phyloP scores from a whole-genome alignment of 805 yeast genomes.

The Lachancea thermotolerans region DNA sequence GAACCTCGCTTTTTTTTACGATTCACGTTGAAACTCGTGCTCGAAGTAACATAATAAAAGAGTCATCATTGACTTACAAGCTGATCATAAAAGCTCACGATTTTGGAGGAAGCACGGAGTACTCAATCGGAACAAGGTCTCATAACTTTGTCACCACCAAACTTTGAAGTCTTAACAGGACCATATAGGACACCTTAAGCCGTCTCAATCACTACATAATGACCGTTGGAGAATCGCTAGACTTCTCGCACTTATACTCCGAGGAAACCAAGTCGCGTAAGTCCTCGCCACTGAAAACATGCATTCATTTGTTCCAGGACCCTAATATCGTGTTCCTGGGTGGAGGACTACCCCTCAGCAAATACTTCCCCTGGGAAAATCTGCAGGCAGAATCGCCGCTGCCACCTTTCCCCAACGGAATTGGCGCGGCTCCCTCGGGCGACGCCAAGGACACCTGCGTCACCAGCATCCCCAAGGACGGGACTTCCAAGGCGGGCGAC shows the following conservation, averaged over 20 bases:
- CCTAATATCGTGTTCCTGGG: slow-evolving; percentile 85
- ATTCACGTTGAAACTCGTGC: no score
- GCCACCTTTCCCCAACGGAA: slow-evolving; percentile 75
- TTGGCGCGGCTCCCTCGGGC: slow-evolving; percentile 49
- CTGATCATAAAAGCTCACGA: no score
- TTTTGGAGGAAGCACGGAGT: no score
- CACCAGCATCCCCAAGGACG: slow-evolving; percentile 25
- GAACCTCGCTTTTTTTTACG: no score
- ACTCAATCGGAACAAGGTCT: no score
- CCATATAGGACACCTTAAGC: no score
- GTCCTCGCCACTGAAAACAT: slow-evolving; percentile 75
- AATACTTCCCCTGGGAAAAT: slow-evolving; percentile 86
- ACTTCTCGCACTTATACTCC: slow-evolving; percentile 68
- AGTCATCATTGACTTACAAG: no score
- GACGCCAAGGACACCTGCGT: slow-evolving; percentile 28
- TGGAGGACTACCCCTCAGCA: slow-evolving; percentile 90
- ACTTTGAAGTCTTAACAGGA: no score
- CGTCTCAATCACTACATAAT: slow-evolving; percentile 7
- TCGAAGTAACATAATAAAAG: no score
- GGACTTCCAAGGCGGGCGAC: slow-evolving; percentile 37
- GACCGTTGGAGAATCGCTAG: slow-evolving; percentile 48
- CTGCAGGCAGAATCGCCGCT: slow-evolving; percentile 64
- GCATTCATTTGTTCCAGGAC: slow-evolving; percentile 65
- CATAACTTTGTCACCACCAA: no score
- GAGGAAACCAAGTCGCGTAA: slow-evolving; percentile 71